Evolutionary conservation across 2,329 filamentous ascomycete species (phyloP).

Genomic region (Botrytis medusae): DNA sequence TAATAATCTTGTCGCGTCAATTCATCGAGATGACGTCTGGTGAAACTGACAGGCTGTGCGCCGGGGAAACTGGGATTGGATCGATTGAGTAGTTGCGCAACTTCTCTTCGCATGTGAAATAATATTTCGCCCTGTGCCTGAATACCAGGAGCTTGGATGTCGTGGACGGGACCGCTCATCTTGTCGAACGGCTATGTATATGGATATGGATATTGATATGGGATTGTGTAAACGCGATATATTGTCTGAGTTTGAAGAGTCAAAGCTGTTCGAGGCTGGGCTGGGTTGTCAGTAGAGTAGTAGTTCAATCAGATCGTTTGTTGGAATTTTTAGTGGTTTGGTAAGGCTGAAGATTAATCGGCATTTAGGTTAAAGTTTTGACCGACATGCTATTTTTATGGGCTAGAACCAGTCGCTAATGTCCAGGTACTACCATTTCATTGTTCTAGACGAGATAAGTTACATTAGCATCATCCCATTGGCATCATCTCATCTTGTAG

Average conservation of each 20-base stretch:
- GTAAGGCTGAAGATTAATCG: slow-evolving; percentile 23
- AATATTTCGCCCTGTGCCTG: slow-evolving; percentile 64
- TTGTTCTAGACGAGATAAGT: not conserved
- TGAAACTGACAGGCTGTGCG: slow-evolving; percentile 93
- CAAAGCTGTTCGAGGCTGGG: not conserved
- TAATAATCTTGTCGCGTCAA: slow-evolving; percentile 86
- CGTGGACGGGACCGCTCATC: slow-evolving; percentile 30
- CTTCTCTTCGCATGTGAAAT: slow-evolving; percentile 64
- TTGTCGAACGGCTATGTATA: not conserved
- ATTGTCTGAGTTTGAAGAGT: not conserved
- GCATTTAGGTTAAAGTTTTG: slow-evolving; percentile 4
- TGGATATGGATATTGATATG: not conserved
- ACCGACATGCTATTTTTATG: slow-evolving; percentile 2
- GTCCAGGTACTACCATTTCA: not conserved
- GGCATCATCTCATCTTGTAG: not conserved
- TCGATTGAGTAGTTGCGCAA: slow-evolving; percentile 73
- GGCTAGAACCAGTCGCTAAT: not conserved
- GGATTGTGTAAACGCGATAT: not conserved
- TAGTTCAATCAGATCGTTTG: not conserved
- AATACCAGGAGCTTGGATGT: slow-evolving; percentile 61
- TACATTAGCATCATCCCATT: not conserved
- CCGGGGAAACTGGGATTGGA: slow-evolving; percentile 73
- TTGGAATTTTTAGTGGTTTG: slow-evolving; percentile 11
- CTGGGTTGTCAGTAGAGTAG: not conserved
- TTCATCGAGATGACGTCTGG: slow-evolving; percentile 77